Evolutionary conservation across 1,139 yeast genomes (phyloP), one percentile per base, ranked within the genome.

Genomic region (Keqinozyma sinolaborantium): DNA sequence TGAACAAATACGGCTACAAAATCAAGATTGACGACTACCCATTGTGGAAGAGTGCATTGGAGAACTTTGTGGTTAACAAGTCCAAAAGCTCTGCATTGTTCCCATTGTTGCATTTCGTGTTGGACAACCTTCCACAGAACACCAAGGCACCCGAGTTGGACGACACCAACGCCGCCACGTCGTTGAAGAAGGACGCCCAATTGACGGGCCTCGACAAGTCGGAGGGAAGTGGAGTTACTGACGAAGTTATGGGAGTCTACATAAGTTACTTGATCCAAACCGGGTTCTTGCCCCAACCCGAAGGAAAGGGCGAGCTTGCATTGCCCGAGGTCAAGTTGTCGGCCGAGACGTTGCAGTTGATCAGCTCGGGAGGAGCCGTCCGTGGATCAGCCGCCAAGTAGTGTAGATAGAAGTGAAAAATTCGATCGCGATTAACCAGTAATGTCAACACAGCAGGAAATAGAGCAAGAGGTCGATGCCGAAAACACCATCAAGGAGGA

Each of bases 111-210:
- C 98, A 92, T 61, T 86, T 92, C 64, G 97, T 90, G 9, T 72
- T 92, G 45, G 98, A 88, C 50, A 82, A 90, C 53, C 73, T 92
- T 49, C 97, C 97, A 5, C 83, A 82, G 42, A 82, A 80, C 53
- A 85, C 97, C 29, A 84, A 82, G 58, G 97, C 98, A 7, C 97
- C 98, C 3, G 97, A 90, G 56, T 72, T 92, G 46, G 96, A 88
- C 52, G 98, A 92, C 47, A 36, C 73, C 4, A 90, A 92, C 52
- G 85, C 98, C 0, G 72, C 70, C 11, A 56, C 56, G 16, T 74
- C 94, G 0, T 75, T 92, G 51, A 64, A 60, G 36, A 60, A 56
- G 19, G 96, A 90, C 51, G 60, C 67, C 4, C 50, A 51, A 19
- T 75, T 79, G 77, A 73, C 87, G 4, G 86, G 84, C 4, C 70